Conservation (phyloP, 371 early-diverging fungal genomes). For the Rhizopus sp. region DNA sequence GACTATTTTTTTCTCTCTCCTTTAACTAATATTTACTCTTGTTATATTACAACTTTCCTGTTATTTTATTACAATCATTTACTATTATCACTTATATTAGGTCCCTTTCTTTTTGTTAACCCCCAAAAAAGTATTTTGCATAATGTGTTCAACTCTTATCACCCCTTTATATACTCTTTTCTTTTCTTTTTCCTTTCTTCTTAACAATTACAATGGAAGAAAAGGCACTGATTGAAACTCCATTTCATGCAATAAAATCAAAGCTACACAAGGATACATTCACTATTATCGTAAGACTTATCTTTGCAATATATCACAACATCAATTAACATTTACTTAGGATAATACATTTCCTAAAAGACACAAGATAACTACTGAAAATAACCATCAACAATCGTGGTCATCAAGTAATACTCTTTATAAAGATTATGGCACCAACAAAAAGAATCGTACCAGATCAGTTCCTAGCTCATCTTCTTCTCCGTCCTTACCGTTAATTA, state of each 20-base stretch:
- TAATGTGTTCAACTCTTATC: neutral
- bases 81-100: conserved; percentile 65
- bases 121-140: neutral
- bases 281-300: neutral
- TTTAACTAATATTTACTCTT: no score
- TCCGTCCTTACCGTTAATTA: conserved; percentile 10
- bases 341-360: neutral
- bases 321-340: neutral
- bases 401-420: no score
- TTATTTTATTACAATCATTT: no score
- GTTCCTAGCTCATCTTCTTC: conserved; percentile 24
- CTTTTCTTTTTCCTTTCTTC: conserved; percentile 76
- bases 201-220: conserved; percentile 70
- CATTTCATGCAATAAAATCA: neutral
- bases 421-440: neutral
- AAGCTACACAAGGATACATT: neutral
- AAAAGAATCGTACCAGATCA: conserved; percentile 8
- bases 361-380: neutral
- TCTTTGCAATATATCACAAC: neutral
- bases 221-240: conserved; percentile 2
- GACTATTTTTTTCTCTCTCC: no score
- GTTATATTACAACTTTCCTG: no score
- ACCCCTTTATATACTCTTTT: neutral
- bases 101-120: conserved; percentile 84
- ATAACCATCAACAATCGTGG: neutral